Evolutionary conservation across 202 grass and related monocot species (phyloP).

Genomic region (Carex arenaria): DNA sequence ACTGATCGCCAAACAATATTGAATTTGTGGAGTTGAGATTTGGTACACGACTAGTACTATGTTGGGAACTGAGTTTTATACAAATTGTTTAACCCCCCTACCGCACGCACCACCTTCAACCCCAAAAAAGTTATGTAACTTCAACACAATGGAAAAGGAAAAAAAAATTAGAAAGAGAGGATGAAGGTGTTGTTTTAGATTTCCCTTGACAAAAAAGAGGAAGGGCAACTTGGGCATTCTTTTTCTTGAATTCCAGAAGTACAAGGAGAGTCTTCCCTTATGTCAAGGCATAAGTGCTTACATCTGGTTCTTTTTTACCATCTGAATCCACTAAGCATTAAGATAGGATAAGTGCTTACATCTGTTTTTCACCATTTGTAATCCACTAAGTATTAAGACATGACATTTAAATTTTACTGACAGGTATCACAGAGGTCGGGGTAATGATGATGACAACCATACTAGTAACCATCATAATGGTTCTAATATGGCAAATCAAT

Average conservation of each 20-base stretch:
- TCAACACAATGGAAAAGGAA: background rate
- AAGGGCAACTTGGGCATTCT: background rate
- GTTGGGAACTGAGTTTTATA: conserved; percentile 3
- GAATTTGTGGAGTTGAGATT: background rate
- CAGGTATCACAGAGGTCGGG: conserved; percentile 73
- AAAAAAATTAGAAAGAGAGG: background rate
- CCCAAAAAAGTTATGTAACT: background rate
- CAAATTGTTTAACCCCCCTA: too few species aligned
- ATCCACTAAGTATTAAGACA: background rate
- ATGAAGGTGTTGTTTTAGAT: background rate
- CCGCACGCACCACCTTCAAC: background rate
- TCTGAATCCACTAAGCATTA: background rate
- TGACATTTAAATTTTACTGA: background rate
- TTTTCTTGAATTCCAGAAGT: background rate
- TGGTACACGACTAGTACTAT: conserved; percentile 12
- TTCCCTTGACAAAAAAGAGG: background rate
- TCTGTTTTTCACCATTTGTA: conserved; percentile 20
- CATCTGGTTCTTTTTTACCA: conserved; percentile 3
- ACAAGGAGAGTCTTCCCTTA: background rate
- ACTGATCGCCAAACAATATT: background rate
- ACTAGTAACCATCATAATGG: conserved; percentile 75
- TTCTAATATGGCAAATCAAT: conserved; percentile 76
- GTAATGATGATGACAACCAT: conserved; percentile 89
- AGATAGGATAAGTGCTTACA: background rate
- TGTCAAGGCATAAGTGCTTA: background rate